phyloP scores from a whole-genome alignment of 768 basidiomycete species.

The Panaeolus papilionaceus region DNA sequence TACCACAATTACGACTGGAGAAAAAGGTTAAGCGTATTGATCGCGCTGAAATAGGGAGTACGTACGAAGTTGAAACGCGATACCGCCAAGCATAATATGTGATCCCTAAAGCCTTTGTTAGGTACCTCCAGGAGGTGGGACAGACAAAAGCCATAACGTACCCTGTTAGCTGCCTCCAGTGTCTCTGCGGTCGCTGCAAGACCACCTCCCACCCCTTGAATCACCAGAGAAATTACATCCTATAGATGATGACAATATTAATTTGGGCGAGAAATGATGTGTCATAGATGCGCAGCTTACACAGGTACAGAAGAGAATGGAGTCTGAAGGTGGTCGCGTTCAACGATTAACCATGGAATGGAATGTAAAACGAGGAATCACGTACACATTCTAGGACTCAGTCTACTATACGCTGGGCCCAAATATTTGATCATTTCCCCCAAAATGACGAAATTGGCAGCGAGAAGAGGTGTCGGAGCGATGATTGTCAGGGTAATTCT shows the following conservation, averaged over 20 bases:
- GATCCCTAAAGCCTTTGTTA: constrained; percentile 31
- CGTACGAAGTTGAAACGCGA: constrained; percentile 61
- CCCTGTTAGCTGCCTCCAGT: constrained; percentile 24
- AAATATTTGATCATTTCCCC: constrained; percentile 48
- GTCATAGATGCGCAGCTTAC: constrained; percentile 28
- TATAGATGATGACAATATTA: neutral
- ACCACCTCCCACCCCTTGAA: constrained; percentile 71
- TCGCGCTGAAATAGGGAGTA: neutral
- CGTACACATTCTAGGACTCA: constrained; percentile 46
- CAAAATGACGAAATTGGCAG: constrained; percentile 62
- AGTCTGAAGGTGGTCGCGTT: constrained; percentile 33
- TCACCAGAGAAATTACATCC: constrained; percentile 65
- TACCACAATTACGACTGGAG: constrained; percentile 46
- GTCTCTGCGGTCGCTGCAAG: constrained; percentile 47
- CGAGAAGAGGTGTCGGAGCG: constrained; percentile 62
- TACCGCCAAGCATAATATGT: constrained; percentile 67
- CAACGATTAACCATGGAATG: too few relatives aligned
- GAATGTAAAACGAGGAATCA: neutral
- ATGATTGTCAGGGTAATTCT: constrained; percentile 52
- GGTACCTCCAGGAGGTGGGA: neutral
- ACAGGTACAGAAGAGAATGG: constrained; percentile 43
- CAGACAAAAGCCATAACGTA: constrained; percentile 4
- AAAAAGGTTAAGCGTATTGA: neutral
- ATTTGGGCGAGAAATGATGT: neutral
- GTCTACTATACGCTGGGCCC: constrained; percentile 56